These are phyloP conservation scores for Hanseniaspora nectarophila DNA, from an alignment of 805 yeast genomes.

Conservation along the genomic window DNA sequence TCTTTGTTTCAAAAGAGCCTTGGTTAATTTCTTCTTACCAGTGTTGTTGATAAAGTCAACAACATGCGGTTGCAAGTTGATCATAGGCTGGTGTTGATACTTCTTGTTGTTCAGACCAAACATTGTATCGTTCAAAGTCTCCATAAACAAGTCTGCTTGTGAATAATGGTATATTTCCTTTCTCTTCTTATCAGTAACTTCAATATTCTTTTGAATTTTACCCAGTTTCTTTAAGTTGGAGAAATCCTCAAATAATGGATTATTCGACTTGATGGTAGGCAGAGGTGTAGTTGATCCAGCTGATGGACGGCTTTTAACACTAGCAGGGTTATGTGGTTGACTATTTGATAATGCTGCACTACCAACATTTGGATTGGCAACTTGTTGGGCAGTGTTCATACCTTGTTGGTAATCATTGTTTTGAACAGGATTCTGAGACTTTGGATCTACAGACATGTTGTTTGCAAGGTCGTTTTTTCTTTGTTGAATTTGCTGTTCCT, in stretches of 20 bases:
- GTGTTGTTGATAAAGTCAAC: slow-evolving; percentile 27
- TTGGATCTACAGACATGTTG: slow-evolving; percentile 16
- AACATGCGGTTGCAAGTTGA: slow-evolving; percentile 21
- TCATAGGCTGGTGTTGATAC: slow-evolving; percentile 20
- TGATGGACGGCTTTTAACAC: slow-evolving; percentile 7
- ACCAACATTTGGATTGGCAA: slow-evolving; percentile 2
- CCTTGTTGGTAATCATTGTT: slow-evolving; percentile 7
- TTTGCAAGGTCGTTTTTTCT: slow-evolving; percentile 15
- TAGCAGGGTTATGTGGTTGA: background rate
- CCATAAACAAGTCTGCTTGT: slow-evolving; percentile 26
- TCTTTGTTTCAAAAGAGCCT: slow-evolving; percentile 25
- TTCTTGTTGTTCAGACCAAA: slow-evolving; percentile 24
- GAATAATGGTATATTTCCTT: slow-evolving; percentile 26
- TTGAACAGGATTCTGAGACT: slow-evolving; percentile 7
- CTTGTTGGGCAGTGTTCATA: background rate
- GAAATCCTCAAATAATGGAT: slow-evolving; percentile 27
- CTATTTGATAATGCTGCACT: background rate
- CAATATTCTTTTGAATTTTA: slow-evolving; percentile 25
- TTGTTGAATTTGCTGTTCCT: slow-evolving; percentile 24
- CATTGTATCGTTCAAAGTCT: slow-evolving; percentile 25
- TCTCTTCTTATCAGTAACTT: slow-evolving; percentile 27
- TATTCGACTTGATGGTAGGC: slow-evolving; percentile 17
- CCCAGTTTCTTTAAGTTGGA: slow-evolving; percentile 23
- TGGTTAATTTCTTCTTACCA: slow-evolving; percentile 26
- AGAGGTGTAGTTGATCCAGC: slow-evolving; percentile 5